phyloP scores from a whole-genome alignment of 345 rosid genomes.

The thale cress (Arabidopsis thaliana) region TAIR10.1 NC_003070.9:4502501-4503000 shows the following conservation, averaged over 20 bases:
- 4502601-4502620: neutral
- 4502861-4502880: constrained; percentile 75
- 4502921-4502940: constrained; percentile 12
- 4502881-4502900: constrained; percentile 30
- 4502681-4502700: neutral
- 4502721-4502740: constrained; percentile 81
- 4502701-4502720: constrained; percentile 77
- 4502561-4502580: constrained; percentile 75
- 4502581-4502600: constrained; percentile 21
- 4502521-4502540: constrained; percentile 91
- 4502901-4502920: constrained; percentile 21
- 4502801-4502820: constrained; percentile 82
- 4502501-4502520: constrained; percentile 68
- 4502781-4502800: constrained; percentile 70
- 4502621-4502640: neutral
- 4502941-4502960: neutral
- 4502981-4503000: constrained; percentile 15
- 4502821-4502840: constrained; percentile 84
- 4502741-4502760: constrained; percentile 74
- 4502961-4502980: neutral
- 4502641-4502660: constrained; percentile 9
- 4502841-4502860: constrained; percentile 84
- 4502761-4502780: constrained; percentile 92
- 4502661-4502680: constrained; percentile 14
- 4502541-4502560: constrained; percentile 61